Evolutionary conservation across 1,284 basidiomycete genomes (phyloP).

Genomic region (Leucoagaricus sp.): DNA sequence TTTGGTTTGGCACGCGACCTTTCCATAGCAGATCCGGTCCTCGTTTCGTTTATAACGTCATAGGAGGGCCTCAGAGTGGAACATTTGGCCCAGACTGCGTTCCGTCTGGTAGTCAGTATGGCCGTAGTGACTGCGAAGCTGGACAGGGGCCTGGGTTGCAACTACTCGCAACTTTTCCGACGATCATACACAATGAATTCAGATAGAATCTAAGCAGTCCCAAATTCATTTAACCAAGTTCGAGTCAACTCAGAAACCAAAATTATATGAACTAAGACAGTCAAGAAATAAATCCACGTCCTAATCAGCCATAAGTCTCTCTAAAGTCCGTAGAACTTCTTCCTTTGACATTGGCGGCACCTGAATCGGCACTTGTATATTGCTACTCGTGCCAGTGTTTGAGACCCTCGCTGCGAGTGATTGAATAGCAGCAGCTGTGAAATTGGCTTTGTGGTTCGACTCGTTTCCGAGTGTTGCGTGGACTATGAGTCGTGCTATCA

Average conservation of each 20-base stretch:
- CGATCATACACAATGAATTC: no score
- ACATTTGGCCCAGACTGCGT: no score
- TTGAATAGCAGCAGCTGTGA: constrained; percentile 5
- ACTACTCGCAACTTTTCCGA: no score
- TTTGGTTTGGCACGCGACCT: no score
- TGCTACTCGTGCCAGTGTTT: constrained; percentile 17
- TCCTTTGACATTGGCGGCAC: constrained; percentile 33
- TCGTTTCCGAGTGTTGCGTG: constrained; percentile 44
- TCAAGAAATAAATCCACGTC: neutral
- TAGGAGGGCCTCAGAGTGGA: neutral
- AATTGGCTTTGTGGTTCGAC: constrained; percentile 6
- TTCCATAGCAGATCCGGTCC: no score
- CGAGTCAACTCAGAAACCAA: no score
- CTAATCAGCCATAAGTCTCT: constrained; percentile 36
- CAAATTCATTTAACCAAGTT: no score
- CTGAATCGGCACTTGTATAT: neutral
- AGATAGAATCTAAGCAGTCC: no score
- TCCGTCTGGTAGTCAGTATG: no score
- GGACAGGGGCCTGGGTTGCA: no score
- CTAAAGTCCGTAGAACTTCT: constrained; percentile 40
- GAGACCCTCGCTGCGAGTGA: neutral
- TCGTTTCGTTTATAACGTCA: no score
- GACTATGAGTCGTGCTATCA: constrained; percentile 79
- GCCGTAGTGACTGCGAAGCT: no score
- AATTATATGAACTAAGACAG: neutral